Percentiles rank a stretch among this genome's conserved stretches.
Conservation (phyloP, 805 yeast genomes). For the Pichia insulana region DNA sequence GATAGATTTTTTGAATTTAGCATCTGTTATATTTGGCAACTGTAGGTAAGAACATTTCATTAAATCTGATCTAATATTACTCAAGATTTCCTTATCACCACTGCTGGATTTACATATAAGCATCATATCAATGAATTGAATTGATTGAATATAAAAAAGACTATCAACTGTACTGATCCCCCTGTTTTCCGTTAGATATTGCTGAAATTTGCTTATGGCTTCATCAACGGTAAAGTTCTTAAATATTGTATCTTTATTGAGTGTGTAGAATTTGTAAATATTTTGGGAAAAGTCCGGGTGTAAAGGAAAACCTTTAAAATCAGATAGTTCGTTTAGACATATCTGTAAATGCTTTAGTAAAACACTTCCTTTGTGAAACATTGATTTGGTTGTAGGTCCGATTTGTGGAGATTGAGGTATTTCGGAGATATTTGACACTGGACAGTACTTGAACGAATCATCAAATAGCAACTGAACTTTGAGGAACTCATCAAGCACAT, state of each 20-base stretch:
- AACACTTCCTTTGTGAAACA: conserved; percentile 11
- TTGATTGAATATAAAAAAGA: conserved; percentile 8
- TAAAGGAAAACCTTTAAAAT: conserved; percentile 13
- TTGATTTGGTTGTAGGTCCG: background rate
- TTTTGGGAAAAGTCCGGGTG: conserved; percentile 12
- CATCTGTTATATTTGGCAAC: conserved; percentile 14
- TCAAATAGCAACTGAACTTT: conserved; percentile 23
- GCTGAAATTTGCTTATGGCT: conserved; percentile 1
- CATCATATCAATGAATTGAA: conserved; percentile 15
- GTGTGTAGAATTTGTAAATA: conserved; percentile 11
- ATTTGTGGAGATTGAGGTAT: conserved; percentile 15
- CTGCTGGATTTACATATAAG: conserved; percentile 11
- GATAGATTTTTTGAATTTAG: conserved; percentile 7
- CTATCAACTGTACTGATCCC: background rate
- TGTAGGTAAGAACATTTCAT: conserved; percentile 9
- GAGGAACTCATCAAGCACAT: conserved; percentile 20
- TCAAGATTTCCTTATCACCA: conserved; percentile 3
- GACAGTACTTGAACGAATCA: conserved; percentile 12
- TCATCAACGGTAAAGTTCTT: conserved; percentile 12
- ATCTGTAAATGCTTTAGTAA: conserved; percentile 18
- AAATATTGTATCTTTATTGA: conserved; percentile 11
- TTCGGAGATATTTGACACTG: conserved; percentile 15
- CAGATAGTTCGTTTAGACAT: conserved; percentile 11
- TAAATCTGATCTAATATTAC: conserved; percentile 7
- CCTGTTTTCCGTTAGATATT: background rate